These are phyloP conservation scores for Obelidium mucronatum DNA, from an alignment of 192 early-diverging fungal genomes.

Conservation along the genomic window DNA sequence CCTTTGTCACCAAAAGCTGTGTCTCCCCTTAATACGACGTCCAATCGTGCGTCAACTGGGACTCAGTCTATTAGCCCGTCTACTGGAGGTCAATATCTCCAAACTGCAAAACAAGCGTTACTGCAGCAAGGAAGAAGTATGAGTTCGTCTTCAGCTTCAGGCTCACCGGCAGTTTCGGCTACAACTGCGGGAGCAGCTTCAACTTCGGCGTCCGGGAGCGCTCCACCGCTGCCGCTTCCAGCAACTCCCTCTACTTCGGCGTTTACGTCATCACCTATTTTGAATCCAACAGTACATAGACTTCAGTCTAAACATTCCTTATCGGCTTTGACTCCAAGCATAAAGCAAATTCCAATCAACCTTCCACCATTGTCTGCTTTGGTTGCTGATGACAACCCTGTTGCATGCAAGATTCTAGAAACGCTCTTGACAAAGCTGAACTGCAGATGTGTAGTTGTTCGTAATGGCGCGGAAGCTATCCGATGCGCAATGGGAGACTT, in stretches of 20 bases:
- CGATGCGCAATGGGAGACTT: conserved; percentile 88
- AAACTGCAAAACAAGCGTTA: conserved; percentile 42
- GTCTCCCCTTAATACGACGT: conserved; percentile 2
- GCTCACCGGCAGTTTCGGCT: neutral
- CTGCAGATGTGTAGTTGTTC: conserved; percentile 82
- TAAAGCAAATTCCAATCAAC: neutral
- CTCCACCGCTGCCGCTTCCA: neutral
- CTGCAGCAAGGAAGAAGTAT: conserved; percentile 15
- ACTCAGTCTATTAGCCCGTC: conserved; percentile 9
- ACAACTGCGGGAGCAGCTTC: neutral
- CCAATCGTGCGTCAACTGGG: conserved; percentile 13
- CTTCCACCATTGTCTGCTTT: conserved; percentile 57
- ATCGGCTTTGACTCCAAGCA: neutral
- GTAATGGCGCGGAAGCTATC: conserved; percentile 91
- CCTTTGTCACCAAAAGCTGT: conserved; percentile 14
- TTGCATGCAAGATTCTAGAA: conserved; percentile 88
- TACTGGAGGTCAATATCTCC: conserved; percentile 36
- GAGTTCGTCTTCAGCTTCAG: neutral
- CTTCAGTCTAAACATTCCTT: conserved; percentile 2
- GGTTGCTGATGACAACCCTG: conserved; percentile 92
- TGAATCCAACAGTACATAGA: neutral
- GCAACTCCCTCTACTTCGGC: neutral
- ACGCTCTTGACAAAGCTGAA: conserved; percentile 79
- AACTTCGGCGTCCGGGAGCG: too few relatives aligned
- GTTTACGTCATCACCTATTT: conserved; percentile 18